A percentile compares a stretch with the other conserved stretches of the same genome.
Evolutionary conservation across 1,139 yeast genomes (phyloP).

Genomic region (Pneumocystis jirovecii): DNA sequence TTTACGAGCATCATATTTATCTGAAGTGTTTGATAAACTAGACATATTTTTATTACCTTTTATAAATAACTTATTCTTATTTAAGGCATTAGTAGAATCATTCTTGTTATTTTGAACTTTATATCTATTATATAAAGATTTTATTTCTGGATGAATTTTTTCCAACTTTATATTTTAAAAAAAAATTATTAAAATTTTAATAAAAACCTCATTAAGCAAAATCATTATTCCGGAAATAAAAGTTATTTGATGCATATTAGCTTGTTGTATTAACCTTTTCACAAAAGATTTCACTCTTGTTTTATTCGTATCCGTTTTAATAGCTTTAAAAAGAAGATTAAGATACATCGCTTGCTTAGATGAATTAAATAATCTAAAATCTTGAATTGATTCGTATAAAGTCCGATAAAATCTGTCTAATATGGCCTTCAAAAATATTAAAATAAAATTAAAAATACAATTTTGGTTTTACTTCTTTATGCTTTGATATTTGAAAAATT

Average conservation of each 20-base stretch:
- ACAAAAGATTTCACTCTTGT: constrained; percentile 76
- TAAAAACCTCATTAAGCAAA: constrained; percentile 41
- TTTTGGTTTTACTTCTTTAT: constrained; percentile 12
- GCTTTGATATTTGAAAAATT: constrained; percentile 51
- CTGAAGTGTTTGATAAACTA: background rate
- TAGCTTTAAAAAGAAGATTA: constrained; percentile 68
- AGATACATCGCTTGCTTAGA: constrained; percentile 83
- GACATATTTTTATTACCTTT: background rate
- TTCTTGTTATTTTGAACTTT: constrained; percentile 18
- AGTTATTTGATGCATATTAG: constrained; percentile 42
- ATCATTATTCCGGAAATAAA: constrained; percentile 81
- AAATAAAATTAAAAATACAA: background rate
- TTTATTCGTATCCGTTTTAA: constrained; percentile 52
- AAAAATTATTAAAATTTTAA: background rate
- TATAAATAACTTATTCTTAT: constrained; percentile 16
- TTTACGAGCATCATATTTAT: constrained; percentile 67
- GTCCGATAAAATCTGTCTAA: constrained; percentile 75
- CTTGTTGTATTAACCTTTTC: constrained; percentile 74
- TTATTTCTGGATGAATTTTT: constrained; percentile 36
- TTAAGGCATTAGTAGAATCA: constrained; percentile 21
- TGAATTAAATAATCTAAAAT: constrained; percentile 64
- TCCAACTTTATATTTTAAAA: constrained; percentile 27
- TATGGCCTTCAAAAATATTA: constrained; percentile 12
- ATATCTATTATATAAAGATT: constrained; percentile 32
- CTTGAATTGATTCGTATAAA: constrained; percentile 75